phyloP scores from a whole-genome alignment of 2,329 filamentous ascomycete species.

The Aphanocladium album region DNA sequence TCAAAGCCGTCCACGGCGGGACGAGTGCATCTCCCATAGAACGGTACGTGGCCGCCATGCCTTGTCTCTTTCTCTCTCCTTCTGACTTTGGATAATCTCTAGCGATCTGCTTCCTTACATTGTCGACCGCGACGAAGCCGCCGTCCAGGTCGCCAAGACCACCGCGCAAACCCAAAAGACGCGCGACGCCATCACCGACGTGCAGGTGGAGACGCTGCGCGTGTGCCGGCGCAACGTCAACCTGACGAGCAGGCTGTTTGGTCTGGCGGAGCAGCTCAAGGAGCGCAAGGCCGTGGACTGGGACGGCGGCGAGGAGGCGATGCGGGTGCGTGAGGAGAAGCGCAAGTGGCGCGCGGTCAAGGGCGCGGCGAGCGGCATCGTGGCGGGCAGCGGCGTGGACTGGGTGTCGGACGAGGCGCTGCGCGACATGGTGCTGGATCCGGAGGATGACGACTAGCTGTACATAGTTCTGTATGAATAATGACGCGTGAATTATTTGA shows the following conservation, averaged over 20 bases:
- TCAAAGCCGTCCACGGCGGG: constrained; percentile 71
- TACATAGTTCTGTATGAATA: neutral
- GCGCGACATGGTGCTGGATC: constrained; percentile 66
- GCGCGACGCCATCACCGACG: constrained; percentile 47
- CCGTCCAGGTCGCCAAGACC: constrained; percentile 57
- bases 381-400: constrained; percentile 77
- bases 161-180: constrained; percentile 47
- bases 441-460: constrained; percentile 40
- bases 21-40: constrained; percentile 61
- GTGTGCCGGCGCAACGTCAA: constrained; percentile 56
- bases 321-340: constrained; percentile 53
- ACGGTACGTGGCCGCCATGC: constrained; percentile 45
- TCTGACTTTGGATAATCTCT: neutral
- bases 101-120: constrained; percentile 65
- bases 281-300: constrained; percentile 49
- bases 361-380: constrained; percentile 69
- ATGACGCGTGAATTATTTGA: neutral
- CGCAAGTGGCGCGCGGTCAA: constrained; percentile 72
- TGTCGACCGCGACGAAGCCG: constrained; percentile 61
- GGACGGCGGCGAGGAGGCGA: constrained; percentile 51
- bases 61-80: neutral
- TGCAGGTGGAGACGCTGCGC: constrained; percentile 54
- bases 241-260: constrained; percentile 58
- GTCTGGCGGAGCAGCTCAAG: constrained; percentile 54
- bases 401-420: constrained; percentile 69